Percentiles rank a stretch among this genome's conserved stretches.
phyloP scores from a whole-genome alignment of 2,329 filamentous ascomycete species.

The Zasmidium citrigriseum region DNA sequence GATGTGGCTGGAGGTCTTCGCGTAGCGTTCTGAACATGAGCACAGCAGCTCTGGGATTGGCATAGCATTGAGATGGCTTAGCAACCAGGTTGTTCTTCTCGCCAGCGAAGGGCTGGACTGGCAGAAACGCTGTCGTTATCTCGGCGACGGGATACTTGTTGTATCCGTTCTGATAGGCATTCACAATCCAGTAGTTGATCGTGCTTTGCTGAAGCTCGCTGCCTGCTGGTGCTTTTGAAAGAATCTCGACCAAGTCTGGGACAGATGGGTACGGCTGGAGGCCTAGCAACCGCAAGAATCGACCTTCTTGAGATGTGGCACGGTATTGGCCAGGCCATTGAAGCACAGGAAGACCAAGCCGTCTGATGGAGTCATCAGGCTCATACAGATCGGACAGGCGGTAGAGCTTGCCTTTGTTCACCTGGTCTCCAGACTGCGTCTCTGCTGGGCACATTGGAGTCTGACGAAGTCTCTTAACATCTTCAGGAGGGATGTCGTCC shows the following conservation, averaged over 20 bases:
- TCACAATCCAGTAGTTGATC: constrained; percentile 79
- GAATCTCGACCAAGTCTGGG: constrained; percentile 74
- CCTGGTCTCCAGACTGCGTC: constrained; percentile 43
- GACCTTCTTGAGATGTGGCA: constrained; percentile 67
- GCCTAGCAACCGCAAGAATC: constrained; percentile 72
- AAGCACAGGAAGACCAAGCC: constrained; percentile 71
- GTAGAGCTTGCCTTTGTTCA: constrained; percentile 52
- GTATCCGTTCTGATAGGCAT: constrained; percentile 79
- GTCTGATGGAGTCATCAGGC: constrained; percentile 69
- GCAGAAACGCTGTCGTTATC: constrained; percentile 57
- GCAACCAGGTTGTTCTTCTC: constrained; percentile 57
- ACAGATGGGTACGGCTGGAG: constrained; percentile 71
- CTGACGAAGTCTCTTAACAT: constrained; percentile 74
- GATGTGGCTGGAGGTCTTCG: constrained; percentile 75
- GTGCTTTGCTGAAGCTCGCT: constrained; percentile 66
- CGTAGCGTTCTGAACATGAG: constrained; percentile 80
- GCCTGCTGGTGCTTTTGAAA: constrained; percentile 62
- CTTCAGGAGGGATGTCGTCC: constrained; percentile 80
- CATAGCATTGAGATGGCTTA: constrained; percentile 75
- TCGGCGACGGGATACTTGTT: constrained; percentile 59
- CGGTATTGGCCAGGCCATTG: constrained; percentile 79
- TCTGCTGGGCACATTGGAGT: constrained; percentile 84
- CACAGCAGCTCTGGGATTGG: constrained; percentile 72
- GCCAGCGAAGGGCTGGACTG: constrained; percentile 71
- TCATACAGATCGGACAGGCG: constrained; percentile 79